A percentile compares a stretch with the other conserved stretches of the same genome.
Conservation (phyloP, 1,284 basidiomycete genomes). For the Moesziomyces antarcticus region DNA sequence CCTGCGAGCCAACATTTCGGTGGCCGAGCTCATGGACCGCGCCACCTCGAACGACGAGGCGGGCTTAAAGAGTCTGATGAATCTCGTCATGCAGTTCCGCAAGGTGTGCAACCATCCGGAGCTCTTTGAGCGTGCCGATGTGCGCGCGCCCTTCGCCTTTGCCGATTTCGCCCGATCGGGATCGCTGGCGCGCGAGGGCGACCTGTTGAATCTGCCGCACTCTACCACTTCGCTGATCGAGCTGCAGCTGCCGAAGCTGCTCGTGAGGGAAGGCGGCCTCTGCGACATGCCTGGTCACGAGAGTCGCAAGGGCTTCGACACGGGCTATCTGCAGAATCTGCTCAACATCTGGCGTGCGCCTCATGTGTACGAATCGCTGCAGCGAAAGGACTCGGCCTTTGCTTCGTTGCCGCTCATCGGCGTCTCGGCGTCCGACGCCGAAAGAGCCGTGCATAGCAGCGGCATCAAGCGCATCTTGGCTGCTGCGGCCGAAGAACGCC, state of each 20-base stretch:
- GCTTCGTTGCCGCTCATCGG: conserved; percentile 81
- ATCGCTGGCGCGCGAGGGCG: conserved; percentile 84
- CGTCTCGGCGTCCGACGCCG: conserved; percentile 75
- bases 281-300: conserved; percentile 76
- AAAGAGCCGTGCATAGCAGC: conserved; percentile 73
- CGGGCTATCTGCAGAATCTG: conserved; percentile 76
- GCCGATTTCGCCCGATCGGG: conserved; percentile 84
- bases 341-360: conserved; percentile 92
- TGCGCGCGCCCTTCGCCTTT: conserved; percentile 90
- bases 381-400: conserved; percentile 74
- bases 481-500: conserved; percentile 64
- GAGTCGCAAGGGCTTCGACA: conserved; percentile 74
- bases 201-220: conserved; percentile 83
- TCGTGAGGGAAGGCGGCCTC: conserved; percentile 84
- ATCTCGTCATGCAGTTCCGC: conserved; percentile 99
- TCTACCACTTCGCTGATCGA: conserved; percentile 87
- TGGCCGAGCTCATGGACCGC: conserved; percentile 92
- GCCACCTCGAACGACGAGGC: conserved; percentile 89
- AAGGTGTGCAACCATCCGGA: conserved; percentile 99
- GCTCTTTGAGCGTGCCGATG: conserved; percentile 96
- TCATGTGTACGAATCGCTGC: conserved; percentile 79
- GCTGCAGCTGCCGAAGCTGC: conserved; percentile 78
- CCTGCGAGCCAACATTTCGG: conserved; percentile 90
- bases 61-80: conserved; percentile 93
- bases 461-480: conserved; percentile 72